Base-by-base conservation (phyloP, 441 rosid species). In the Pelargonium myrrhifolium region DNA sequence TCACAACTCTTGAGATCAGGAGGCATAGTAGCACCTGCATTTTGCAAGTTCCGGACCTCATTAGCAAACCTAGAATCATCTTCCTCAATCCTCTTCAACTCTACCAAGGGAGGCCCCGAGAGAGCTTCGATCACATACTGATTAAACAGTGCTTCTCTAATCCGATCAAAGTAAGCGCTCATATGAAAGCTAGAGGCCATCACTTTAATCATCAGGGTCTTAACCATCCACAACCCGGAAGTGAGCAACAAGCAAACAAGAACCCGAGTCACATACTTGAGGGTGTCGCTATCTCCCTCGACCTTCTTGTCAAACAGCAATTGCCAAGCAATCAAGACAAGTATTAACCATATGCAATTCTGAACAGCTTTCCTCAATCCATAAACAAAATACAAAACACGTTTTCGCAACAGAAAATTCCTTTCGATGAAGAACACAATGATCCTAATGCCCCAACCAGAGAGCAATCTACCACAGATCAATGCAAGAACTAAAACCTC, bases 171-270 rank as follows among this genome's bases (percentile, higher is more conserved):
- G 66, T 92, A 88, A 0, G 96, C 79, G 28, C 90, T 86, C 0
- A 86, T 88, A 51, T 92, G 98, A 65, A 92, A 92, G 1, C 86
- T 85, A 1, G 89, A 84, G 1, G 96, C 93, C 8, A 89, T 74
- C 1, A 84, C 89, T 71, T 92, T 89, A 9, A 92, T 88, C 63
- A 92, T 79, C 11, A 88, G 64, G 1, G 88, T 88, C 76, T 88
- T 86, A 24, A 86, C 26, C 58, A 92, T 67, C 96, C 94, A 88
- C 7, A 92, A 60, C 64, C 77, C 66, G 3, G 80, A 86, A 4
- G 84, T 85, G 8, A 86, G 67, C 72, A 87, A 37, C 61, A 88
- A 83, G 69, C 93, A 70, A 7, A 81, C 87, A 17, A 51, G 58
- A 17, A 51, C 58, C 18, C 58, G 18, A 8, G 15, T 51, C 9